Base-by-base conservation (phyloP, 441 rosid genomes). In the Euphorbia celastroides region DNA sequence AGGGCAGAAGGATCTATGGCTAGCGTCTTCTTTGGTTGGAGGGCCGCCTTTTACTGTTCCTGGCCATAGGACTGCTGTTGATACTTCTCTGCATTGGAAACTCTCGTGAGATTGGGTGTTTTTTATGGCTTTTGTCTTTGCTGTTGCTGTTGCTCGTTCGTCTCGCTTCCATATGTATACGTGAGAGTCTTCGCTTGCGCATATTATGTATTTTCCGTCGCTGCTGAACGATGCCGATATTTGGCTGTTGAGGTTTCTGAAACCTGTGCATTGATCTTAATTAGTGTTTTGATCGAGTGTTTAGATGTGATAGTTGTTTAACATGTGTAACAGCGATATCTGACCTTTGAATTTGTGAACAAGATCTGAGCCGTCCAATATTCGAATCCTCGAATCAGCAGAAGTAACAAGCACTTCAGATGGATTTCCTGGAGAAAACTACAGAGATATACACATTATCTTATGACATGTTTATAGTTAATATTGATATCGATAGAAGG, bases 161-260 rank as follows among this genome's bases (percentile, higher is more conserved):
- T 85, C 86, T 2, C 75, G 73, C 71, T 80, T 91, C 96, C 97
- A 93, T 0, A 89, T 58, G 30, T 81, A 91, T 27, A 93, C 96
- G 5, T 88, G 84, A 32, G 95, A 83, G 73, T 93, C 97, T 79
- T 93, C 97, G 31, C 97, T 91, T 7, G 99, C 96, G 22, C 82
- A 78, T 7, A 89, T 63, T 50, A 93, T 75, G 52, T 85, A 78
- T 64, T 83, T 91, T 14, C 92, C 97, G 31, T 89, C 86, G 52
- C 64, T 74, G 38, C 90, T 85, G 77, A 81, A 93, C 5, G 96
- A 87, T 67, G 99, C 99, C 11, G 96, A 72, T 46, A 93, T 89
- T 74, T 93, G 97, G 73, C 97, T 88, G 74, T 80, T 78, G 26
- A 86, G 80, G 64, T 93, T 93, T 75, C 87, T 78, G 62, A 89